These are phyloP conservation scores for Cubamyces lactineus DNA, from an alignment of 768 basidiomycete genomes.

Conservation along the genomic window DNA sequence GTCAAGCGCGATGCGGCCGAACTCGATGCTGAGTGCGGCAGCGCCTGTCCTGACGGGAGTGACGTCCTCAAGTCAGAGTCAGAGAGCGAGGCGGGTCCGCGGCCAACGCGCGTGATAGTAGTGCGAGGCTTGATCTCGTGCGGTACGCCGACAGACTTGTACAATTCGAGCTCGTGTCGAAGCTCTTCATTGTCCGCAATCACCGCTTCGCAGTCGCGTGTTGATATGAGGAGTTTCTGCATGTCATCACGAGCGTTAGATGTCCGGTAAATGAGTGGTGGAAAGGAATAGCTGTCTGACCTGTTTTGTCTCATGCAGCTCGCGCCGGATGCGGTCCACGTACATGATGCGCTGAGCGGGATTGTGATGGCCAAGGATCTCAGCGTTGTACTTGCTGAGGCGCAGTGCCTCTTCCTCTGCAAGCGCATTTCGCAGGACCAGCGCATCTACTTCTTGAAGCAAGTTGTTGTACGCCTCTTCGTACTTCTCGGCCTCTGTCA, in stretches of 20 bases:
- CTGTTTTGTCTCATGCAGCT: constrained; percentile 80
- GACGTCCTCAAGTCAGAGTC: constrained; percentile 3
- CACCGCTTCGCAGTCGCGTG: constrained; percentile 38
- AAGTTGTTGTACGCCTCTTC: constrained; percentile 73
- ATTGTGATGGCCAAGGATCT: constrained; percentile 84
- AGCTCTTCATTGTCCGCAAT: constrained; percentile 36
- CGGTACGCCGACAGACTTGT: constrained; percentile 39
- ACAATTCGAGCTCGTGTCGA: constrained; percentile 38
- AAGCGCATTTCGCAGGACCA: constrained; percentile 71
- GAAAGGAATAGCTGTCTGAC: constrained; percentile 47
- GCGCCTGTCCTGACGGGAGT: neutral
- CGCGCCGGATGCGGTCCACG: constrained; percentile 79
- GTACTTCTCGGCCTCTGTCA: constrained; percentile 64
- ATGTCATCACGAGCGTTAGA: no score
- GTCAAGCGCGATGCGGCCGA: constrained; percentile 14
- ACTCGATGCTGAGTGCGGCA: neutral
- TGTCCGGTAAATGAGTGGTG: no score
- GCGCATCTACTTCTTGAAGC: constrained; percentile 61
- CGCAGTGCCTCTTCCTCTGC: constrained; percentile 78
- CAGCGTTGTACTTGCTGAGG: constrained; percentile 82
- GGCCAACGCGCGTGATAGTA: constrained; percentile 37
- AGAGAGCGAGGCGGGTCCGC: constrained; percentile 27
- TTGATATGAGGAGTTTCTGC: constrained; percentile 36
- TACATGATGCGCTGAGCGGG: constrained; percentile 86
- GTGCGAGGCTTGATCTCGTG: constrained; percentile 36